Evolutionary conservation across 768 basidiomycete genomes (phyloP).

Genomic region (Lactarius quietus): DNA sequence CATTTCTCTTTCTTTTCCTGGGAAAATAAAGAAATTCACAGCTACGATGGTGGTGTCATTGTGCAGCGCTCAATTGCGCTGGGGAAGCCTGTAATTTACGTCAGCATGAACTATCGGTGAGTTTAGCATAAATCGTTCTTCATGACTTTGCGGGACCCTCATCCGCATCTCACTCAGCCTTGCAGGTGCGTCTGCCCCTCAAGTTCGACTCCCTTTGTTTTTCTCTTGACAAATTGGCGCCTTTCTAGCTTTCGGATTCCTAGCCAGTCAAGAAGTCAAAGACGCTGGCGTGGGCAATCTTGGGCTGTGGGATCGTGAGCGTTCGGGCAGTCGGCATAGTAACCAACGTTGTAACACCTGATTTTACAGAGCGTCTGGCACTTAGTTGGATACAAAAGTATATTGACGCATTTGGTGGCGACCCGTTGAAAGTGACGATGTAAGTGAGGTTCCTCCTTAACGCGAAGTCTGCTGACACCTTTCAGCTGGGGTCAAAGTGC

Average conservation of each 20-base stretch:
- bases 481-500: too few species aligned
- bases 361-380: slow-evolving; percentile 46
- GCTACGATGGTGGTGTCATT: slow-evolving; percentile 13
- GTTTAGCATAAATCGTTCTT: not conserved
- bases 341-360: not conserved
- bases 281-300: slow-evolving; percentile 55
- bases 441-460: slow-evolving; percentile 30
- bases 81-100: slow-evolving; percentile 27
- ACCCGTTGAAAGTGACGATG: slow-evolving; percentile 56
- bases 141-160: not conserved
- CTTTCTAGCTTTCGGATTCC: slow-evolving; percentile 44
- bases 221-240: not conserved
- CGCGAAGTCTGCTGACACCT: not conserved
- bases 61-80: slow-evolving; percentile 28
- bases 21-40: not conserved
- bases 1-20: too few species aligned
- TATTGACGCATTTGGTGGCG: slow-evolving; percentile 60
- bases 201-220: too few species aligned
- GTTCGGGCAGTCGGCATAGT: not conserved
- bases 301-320: slow-evolving; percentile 61
- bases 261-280: slow-evolving; percentile 48
- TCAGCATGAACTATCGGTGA: slow-evolving; percentile 30
- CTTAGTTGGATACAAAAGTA: too few species aligned
- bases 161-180: not conserved
- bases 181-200: slow-evolving; percentile 3